These are phyloP conservation scores for Elsinoe ampelina DNA, from an alignment of 2,329 filamentous ascomycete species.

Conservation along the genomic window DNA sequence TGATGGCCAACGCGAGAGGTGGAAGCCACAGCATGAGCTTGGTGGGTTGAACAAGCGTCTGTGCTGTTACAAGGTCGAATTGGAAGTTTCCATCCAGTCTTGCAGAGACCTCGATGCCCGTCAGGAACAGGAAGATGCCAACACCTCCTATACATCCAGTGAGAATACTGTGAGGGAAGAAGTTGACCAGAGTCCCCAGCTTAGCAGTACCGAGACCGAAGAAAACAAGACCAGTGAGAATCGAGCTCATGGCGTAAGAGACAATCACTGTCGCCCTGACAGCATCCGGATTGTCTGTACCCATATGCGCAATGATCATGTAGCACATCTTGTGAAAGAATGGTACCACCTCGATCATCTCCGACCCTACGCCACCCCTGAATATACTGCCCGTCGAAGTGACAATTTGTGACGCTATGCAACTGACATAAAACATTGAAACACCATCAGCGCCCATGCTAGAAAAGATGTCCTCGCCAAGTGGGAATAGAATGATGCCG, in stretches of 20 bases:
- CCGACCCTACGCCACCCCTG: slow-evolving; percentile 82
- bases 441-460: slow-evolving; percentile 86
- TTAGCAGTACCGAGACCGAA: slow-evolving; percentile 80
- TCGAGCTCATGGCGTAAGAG: slow-evolving; percentile 79
- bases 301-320: slow-evolving; percentile 70
- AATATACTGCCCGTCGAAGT: slow-evolving; percentile 88
- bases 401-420: slow-evolving; percentile 83
- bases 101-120: slow-evolving; percentile 87
- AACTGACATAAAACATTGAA: slow-evolving; percentile 98
- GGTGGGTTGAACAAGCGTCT: slow-evolving; percentile 61
- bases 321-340: slow-evolving; percentile 99
- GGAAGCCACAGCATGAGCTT: slow-evolving; percentile 76
- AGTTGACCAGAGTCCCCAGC: slow-evolving; percentile 87
- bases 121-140: slow-evolving; percentile 86
- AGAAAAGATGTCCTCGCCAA: slow-evolving; percentile 78
- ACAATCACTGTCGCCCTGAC: slow-evolving; percentile 92
- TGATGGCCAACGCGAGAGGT: slow-evolving; percentile 65
- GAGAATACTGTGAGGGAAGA: slow-evolving; percentile 91
- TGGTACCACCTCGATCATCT: slow-evolving; percentile 96
- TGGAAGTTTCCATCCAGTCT: slow-evolving; percentile 76
- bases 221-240: slow-evolving; percentile 86
- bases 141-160: slow-evolving; percentile 97
- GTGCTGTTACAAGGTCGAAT: slow-evolving; percentile 67
- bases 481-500: slow-evolving; percentile 77
- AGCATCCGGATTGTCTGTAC: slow-evolving; percentile 69